Percentiles rank a stretch among this genome's conserved stretches.
These are phyloP conservation scores for Leccinellum albellum DNA, from an alignment of 768 basidiomycete species.

Conservation along the genomic window DNA sequence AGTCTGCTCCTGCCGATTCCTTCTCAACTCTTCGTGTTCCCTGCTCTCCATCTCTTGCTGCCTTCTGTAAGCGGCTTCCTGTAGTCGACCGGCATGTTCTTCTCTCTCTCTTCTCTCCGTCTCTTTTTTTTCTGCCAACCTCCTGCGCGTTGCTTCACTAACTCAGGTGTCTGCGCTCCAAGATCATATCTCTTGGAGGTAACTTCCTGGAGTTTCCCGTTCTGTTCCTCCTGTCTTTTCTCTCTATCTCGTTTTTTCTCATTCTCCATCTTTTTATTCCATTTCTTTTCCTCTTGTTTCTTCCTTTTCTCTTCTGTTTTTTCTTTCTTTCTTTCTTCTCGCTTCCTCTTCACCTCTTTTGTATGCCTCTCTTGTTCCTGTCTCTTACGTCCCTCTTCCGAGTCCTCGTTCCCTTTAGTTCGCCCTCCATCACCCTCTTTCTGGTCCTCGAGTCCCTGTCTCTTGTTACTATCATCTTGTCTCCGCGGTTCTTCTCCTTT, in stretches of 20 bases:
- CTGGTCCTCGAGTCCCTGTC: neutral
- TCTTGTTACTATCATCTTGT: neutral
- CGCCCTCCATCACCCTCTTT: neutral
- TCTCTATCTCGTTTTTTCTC: neutral
- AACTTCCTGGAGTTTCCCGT: neutral
- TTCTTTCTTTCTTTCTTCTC: slow-evolving; percentile 35
- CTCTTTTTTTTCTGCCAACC: neutral
- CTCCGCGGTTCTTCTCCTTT: slow-evolving; percentile 20
- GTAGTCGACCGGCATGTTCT: neutral
- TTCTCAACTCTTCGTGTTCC: neutral
- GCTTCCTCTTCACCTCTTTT: slow-evolving; percentile 28
- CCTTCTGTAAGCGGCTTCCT: neutral
- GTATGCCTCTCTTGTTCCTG: neutral
- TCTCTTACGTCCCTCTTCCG: neutral
- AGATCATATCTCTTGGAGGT: neutral
- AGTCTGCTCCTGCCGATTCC: neutral
- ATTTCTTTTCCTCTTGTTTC: neutral
- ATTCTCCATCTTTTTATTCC: neutral
- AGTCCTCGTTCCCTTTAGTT: too few relatives aligned
- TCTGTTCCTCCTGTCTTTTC: neutral
- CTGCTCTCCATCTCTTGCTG: neutral
- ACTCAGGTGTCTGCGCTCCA: neutral
- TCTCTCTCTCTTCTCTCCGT: neutral
- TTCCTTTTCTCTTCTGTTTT: neutral
- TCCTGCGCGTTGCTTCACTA: neutral